phyloP scores from a whole-genome alignment of 2,329 filamentous ascomycete genomes.

The Sclerotinia glacialis region DNA sequence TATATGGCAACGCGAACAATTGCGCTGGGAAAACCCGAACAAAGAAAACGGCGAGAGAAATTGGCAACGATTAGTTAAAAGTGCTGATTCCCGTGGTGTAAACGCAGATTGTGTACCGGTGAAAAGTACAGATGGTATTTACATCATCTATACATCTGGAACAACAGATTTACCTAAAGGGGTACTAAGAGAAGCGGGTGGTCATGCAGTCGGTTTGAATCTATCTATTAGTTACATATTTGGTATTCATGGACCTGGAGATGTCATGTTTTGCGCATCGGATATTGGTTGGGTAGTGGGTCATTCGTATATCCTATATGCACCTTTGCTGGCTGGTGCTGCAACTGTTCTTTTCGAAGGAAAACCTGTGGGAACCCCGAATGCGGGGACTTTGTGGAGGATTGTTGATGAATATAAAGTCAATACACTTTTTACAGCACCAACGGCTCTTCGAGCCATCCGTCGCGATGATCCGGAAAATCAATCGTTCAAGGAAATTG shows the following conservation, averaged over 20 bases:
- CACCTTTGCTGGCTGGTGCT: constrained; percentile 78
- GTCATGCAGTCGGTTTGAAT: constrained; percentile 81
- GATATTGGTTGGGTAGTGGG: constrained; percentile 94
- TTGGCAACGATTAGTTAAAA: constrained; percentile 76
- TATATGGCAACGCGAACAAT: constrained; percentile 79
- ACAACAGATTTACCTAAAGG: constrained; percentile 83
- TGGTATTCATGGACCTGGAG: constrained; percentile 75
- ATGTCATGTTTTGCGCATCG: constrained; percentile 68
- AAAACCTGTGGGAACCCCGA: constrained; percentile 87
- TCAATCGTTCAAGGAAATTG: constrained; percentile 59
- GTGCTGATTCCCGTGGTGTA: constrained; percentile 63
- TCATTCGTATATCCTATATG: constrained; percentile 85
- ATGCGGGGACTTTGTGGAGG: constrained; percentile 85
- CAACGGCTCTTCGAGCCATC: constrained; percentile 83
- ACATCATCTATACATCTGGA: constrained; percentile 85
- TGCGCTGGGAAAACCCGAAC: constrained; percentile 69
- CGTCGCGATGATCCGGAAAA: constrained; percentile 80
- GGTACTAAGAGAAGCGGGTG: constrained; percentile 76
- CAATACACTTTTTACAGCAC: constrained; percentile 80
- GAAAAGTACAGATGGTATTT: constrained; percentile 73
- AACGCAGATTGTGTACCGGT: constrained; percentile 75
- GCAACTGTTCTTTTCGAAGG: constrained; percentile 88
- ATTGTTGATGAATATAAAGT: constrained; percentile 82
- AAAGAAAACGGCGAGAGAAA: constrained; percentile 67
- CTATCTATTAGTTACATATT: constrained; percentile 82